phyloP scores from a whole-genome alignment of 371 early-diverging fungal species.

The Capillidium rhysosporum region DNA sequence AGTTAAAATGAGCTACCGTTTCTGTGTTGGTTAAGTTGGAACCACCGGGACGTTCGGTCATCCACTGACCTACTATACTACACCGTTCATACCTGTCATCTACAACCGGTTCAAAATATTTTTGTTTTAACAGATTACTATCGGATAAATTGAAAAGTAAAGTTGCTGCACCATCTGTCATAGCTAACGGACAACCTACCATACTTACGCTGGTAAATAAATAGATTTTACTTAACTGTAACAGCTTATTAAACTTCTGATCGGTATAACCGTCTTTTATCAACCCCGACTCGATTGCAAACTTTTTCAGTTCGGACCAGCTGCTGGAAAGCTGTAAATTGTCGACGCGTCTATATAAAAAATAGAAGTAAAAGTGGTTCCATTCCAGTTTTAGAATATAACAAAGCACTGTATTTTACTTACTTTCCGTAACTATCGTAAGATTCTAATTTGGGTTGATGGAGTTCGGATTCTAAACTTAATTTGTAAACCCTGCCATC shows the following conservation, averaged over 20 bases:
- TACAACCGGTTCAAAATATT: conserved; percentile 18
- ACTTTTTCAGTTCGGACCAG: no score
- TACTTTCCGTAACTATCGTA: no score
- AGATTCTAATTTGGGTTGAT: no score
- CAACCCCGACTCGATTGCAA: no score
- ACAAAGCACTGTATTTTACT: no score
- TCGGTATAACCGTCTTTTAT: conserved; percentile 21
- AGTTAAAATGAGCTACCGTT: conserved; percentile 24
- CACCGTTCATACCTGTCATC: conserved; percentile 29
- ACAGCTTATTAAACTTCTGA: conserved; percentile 25
- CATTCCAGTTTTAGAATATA: no score
- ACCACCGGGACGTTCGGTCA: conserved; percentile 55
- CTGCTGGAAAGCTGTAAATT: no score
- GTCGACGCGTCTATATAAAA: no score
- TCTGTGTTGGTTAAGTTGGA: conserved; percentile 31
- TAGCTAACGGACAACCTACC: conserved; percentile 40
- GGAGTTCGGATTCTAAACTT: no score
- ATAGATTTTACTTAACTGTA: conserved; percentile 43
- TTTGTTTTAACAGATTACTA: conserved; percentile 20
- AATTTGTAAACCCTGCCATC: no score
- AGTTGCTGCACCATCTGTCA: conserved; percentile 50
- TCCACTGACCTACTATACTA: conserved; percentile 53
- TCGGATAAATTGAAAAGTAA: conserved; percentile 29
- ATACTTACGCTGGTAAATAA: conserved; percentile 33
- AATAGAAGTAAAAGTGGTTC: no score